Base-by-base conservation (phyloP, 192 early-diverging fungal species). In the Geranomyces variabilis region DNA sequence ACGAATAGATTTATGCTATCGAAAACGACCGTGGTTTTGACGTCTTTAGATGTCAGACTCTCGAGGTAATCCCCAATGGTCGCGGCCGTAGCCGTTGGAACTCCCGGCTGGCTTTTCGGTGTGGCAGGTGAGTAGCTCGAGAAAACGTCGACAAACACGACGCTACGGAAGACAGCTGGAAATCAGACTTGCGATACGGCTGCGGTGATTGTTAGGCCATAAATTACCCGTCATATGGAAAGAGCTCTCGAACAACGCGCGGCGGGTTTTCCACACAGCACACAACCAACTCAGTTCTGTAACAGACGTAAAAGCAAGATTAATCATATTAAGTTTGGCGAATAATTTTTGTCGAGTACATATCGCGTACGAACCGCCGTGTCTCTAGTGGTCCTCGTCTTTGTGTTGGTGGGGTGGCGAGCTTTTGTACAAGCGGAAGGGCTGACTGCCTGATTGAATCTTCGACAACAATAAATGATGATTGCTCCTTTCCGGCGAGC, bases 381-480 rank as follows among this genome's bases (percentile, higher is more conserved):
- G 36, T 10, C 36, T 41, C 36, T 10, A 10, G 10, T 26, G 60
- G 36, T 13, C 46, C 10, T 21, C 14, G 22, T 44, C 1, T 43
- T 41, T 28, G 31, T 13, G 57, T 19, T 17, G 14, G 10, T 10
- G 29, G 4, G 21, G 8, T 12, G 29, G 45, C 48, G 3, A 30
- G 24, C 57, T 58, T 28, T 36, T 15, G 43, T 7, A 51, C 26
- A 9, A 48, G 61, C 13, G 59, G 21, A 53, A 31, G 4, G n/a
- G 28, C 14, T 3, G 66, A 53, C 46, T 74, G 71, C 41, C 36
- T 34, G 12, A 63, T 21, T 6, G 63, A 66, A 53, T 74, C 71
- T 30, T 74, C 71, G 28, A 74, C 56, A 13, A 74, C 71, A 15
- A 67, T 43, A 12, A 72, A 33, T 9, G 70, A 26, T 13, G 70